These are phyloP conservation scores for Biancaea sappan DNA, from an alignment of 306 rosid species.

Conservation along the genomic window DNA sequence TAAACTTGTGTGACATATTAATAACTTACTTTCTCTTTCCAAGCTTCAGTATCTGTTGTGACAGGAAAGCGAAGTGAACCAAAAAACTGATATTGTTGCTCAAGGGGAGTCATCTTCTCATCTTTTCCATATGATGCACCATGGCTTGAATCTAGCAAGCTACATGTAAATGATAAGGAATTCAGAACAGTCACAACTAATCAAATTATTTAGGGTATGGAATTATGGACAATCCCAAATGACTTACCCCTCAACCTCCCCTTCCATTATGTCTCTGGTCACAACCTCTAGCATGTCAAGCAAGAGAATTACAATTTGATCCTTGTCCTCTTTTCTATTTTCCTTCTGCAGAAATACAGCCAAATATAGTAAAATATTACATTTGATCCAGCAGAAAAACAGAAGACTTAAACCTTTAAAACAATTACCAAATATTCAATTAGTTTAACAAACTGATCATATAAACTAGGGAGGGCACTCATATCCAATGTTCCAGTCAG, in stretches of 20 bases:
- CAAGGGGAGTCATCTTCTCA: slow-evolving; percentile 72
- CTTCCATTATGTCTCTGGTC: slow-evolving; percentile 88
- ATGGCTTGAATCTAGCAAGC: slow-evolving; percentile 81
- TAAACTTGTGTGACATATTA: background rate
- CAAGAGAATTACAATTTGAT: slow-evolving; percentile 85
- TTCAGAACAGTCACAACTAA: slow-evolving; percentile 8
- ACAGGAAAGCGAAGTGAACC: slow-evolving; percentile 69
- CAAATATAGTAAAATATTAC: slow-evolving; percentile 25
- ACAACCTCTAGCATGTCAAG: slow-evolving; percentile 96
- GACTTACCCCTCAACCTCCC: slow-evolving; percentile 68
- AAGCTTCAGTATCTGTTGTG: slow-evolving; percentile 65
- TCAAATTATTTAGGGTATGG: slow-evolving; percentile 25
- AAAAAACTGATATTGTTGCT: slow-evolving; percentile 62
- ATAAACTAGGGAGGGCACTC: slow-evolving; percentile 78
- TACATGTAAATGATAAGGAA: slow-evolving; percentile 40
- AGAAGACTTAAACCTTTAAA: slow-evolving; percentile 14
- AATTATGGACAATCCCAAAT: slow-evolving; percentile 14
- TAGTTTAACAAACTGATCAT: slow-evolving; percentile 63
- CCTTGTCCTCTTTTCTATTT: slow-evolving; percentile 70
- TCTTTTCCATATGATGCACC: slow-evolving; percentile 66
- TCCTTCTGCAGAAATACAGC: slow-evolving; percentile 48
- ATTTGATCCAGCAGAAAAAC: slow-evolving; percentile 27
- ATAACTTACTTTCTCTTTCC: slow-evolving; percentile 82
- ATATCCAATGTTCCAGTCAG: slow-evolving; percentile 57
- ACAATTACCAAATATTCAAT: slow-evolving; percentile 71